Conservation (phyloP, 2,329 filamentous ascomycete genomes). For the Stachybotrys chlorohalonatus region DNA sequence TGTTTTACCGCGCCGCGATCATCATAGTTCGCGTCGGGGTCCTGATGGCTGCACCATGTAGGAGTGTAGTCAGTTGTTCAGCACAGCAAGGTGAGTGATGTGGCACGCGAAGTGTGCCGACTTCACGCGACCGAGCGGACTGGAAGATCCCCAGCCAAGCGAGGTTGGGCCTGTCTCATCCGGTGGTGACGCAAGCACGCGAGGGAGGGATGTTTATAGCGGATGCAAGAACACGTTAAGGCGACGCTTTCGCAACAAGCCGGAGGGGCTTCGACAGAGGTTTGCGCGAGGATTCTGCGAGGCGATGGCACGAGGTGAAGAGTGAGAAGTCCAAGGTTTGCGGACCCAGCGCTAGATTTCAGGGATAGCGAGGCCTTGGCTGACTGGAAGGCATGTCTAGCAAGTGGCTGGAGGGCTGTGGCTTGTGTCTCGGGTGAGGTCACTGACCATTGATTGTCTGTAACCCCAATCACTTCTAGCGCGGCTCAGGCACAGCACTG, state of each 20-base stretch:
- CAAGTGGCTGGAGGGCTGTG: background rate
- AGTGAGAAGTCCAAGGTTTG: conserved; percentile 15
- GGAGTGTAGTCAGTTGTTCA: conserved; percentile 7
- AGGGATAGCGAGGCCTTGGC: conserved; percentile 18
- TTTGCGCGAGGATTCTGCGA: background rate
- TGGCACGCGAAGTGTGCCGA: conserved; percentile 14
- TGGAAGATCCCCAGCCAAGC: conserved; percentile 3
- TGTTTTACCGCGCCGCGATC: conserved; percentile 43
- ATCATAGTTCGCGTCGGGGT: conserved; percentile 39
- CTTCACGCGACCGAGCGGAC: conserved; percentile 30
- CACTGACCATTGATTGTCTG: background rate
- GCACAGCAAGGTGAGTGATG: conserved; percentile 2
- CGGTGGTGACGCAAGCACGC: conserved; percentile 1
- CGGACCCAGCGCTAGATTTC: background rate
- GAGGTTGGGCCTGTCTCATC: conserved; percentile 4
- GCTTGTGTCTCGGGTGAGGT: background rate
- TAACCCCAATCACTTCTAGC: background rate
- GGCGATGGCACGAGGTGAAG: conserved; percentile 1
- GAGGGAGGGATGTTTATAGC: background rate
- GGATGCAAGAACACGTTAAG: background rate
- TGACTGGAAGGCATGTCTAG: conserved; percentile 20
- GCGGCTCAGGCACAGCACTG: too few species aligned
- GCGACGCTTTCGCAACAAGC: background rate
- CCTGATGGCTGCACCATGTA: conserved; percentile 10
- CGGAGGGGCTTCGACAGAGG: background rate